Conservation (phyloP, 1,139 yeast genomes). For the Nadsonia commutata region DNA sequence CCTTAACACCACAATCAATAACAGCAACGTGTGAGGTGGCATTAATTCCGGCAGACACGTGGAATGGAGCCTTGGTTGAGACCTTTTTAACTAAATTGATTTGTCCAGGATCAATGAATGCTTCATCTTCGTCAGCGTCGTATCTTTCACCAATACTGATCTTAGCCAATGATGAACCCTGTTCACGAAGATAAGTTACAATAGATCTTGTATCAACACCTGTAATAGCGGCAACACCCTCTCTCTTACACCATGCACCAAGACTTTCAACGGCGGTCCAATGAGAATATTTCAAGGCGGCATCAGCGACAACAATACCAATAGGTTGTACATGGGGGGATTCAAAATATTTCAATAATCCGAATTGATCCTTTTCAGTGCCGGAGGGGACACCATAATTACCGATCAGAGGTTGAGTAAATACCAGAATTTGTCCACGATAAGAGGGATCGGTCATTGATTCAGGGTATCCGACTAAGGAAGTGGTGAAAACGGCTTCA, state of each 20-base stretch:
- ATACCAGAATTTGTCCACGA: slow-evolving; percentile 87
- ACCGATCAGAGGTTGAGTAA: slow-evolving; percentile 94
- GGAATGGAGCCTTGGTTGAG: slow-evolving; percentile 91
- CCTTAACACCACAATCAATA: slow-evolving; percentile 96
- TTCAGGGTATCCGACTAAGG: slow-evolving; percentile 95
- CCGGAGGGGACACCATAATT: slow-evolving; percentile 95
- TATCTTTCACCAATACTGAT: slow-evolving; percentile 82
- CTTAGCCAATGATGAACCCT: slow-evolving; percentile 85
- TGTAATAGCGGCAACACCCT: slow-evolving; percentile 90
- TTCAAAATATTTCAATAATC: slow-evolving; percentile 79
- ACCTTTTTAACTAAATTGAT: slow-evolving; percentile 86
- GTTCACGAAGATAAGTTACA: slow-evolving; percentile 84
- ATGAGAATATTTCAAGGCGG: slow-evolving; percentile 86
- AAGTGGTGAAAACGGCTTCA: slow-evolving; percentile 95
- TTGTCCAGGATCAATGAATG: slow-evolving; percentile 84
- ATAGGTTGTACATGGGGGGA: slow-evolving; percentile 83
- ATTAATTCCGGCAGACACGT: slow-evolving; percentile 48
- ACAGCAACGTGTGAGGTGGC: slow-evolving; percentile 59
- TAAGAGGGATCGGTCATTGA: slow-evolving; percentile 98
- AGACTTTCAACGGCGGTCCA: slow-evolving; percentile 98
- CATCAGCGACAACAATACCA: slow-evolving; percentile 93
- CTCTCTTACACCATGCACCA: slow-evolving; percentile 91
- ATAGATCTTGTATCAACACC: slow-evolving; percentile 95
- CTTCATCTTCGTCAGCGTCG: slow-evolving; percentile 84
- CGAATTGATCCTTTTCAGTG: slow-evolving; percentile 62